A percentile compares a stretch with the other conserved stretches of the same genome.
phyloP scores from a whole-genome alignment of 768 basidiomycete species.

The Lyophyllum atratum region DNA sequence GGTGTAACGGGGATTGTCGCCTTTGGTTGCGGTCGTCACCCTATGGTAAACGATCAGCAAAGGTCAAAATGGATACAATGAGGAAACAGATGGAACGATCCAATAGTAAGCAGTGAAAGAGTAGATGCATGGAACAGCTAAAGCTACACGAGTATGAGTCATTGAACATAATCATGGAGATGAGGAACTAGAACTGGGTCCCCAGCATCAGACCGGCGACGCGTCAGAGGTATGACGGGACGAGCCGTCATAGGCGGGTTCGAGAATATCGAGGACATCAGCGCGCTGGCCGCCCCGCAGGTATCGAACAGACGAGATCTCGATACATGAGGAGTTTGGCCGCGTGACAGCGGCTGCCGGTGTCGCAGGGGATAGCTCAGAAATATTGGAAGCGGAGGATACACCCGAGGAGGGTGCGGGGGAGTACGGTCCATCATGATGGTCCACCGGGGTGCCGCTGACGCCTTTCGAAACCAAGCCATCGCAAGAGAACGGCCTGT shows the following conservation, averaged over 20 bases:
- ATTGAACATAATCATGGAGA: neutral
- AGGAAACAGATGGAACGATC: neutral
- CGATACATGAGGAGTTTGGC: constrained; percentile 27
- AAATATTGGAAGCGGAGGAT: constrained; percentile 37
- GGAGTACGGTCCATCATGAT: constrained; percentile 29
- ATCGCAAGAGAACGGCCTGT: constrained; percentile 37
- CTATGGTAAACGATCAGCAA: constrained; percentile 1
- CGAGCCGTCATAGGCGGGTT: neutral
- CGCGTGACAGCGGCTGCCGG: constrained; percentile 23
- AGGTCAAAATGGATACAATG: constrained; percentile 14
- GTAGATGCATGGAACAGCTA: constrained; percentile 11
- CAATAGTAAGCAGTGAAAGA: constrained; percentile 11
- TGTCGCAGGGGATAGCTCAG: constrained; percentile 16
- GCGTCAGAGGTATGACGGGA: constrained; percentile 11
- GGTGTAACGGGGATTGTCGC: neutral
- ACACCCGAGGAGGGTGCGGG: constrained; percentile 36
- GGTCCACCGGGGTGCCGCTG: constrained; percentile 41
- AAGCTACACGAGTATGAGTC: constrained; percentile 17
- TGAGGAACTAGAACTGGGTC: neutral
- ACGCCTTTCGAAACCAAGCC: constrained; percentile 39
- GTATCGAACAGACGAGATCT: constrained; percentile 31
- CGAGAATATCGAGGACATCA: constrained; percentile 3
- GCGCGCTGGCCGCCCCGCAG: neutral
- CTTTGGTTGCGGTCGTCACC: neutral
- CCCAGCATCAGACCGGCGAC: constrained; percentile 8